Evolutionary conservation across 768 basidiomycete genomes (phyloP).

Genomic region (Pisolithus tinctorius): DNA sequence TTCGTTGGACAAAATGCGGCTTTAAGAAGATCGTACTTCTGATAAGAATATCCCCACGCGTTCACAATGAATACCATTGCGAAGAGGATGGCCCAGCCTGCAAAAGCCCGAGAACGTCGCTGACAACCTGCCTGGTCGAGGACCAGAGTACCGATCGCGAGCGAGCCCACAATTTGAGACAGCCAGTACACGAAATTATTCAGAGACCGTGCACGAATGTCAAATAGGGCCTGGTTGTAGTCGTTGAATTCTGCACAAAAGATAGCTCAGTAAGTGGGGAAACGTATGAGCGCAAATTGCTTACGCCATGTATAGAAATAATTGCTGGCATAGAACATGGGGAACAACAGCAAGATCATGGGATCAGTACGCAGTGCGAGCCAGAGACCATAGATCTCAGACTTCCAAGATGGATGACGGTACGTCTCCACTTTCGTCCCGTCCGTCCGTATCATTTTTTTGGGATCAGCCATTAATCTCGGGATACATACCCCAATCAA

Average conservation of each 20-base stretch:
- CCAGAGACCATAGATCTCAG: constrained; percentile 65
- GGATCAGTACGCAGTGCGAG: constrained; percentile 65
- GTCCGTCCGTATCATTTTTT: constrained; percentile 67
- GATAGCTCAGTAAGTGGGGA: constrained; percentile 4
- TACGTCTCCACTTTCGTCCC: constrained; percentile 59
- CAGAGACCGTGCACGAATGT: constrained; percentile 69
- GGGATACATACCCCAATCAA: constrained; percentile 63
- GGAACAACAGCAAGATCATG: constrained; percentile 67
- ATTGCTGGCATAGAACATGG: constrained; percentile 81
- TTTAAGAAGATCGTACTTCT: constrained; percentile 40
- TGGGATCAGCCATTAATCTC: constrained; percentile 63
- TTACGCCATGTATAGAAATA: constrained; percentile 85
- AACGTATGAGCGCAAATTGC: constrained; percentile 13
- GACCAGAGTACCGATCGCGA: constrained; percentile 56
- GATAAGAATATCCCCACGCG: constrained; percentile 73
- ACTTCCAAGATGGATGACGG: constrained; percentile 71
- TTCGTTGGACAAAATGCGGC: neutral
- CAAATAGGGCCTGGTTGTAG: constrained; percentile 74
- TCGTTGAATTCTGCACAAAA: constrained; percentile 62
- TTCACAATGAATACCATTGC: constrained; percentile 62
- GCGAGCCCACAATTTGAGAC: constrained; percentile 69
- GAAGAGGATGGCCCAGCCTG: constrained; percentile 59
- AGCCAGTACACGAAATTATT: constrained; percentile 80
- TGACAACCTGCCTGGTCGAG: constrained; percentile 51
- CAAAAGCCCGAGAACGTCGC: constrained; percentile 65